Conservation (phyloP, 2,329 filamentous ascomycete genomes). For the Ascochyta lentis region DNA sequence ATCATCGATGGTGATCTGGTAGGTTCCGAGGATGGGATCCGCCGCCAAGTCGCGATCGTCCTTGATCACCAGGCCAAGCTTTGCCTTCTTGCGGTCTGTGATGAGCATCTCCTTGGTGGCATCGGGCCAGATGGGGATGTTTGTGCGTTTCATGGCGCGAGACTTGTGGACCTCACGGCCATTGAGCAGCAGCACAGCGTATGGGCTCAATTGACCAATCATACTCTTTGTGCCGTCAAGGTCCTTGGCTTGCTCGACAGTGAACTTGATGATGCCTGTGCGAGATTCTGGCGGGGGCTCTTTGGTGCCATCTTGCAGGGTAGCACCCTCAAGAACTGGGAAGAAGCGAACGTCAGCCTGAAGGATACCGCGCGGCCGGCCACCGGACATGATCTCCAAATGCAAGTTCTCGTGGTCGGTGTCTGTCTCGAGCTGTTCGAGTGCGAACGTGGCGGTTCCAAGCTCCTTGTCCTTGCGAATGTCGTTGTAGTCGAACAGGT, state of each 20-base stretch:
- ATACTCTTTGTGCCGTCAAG: slow-evolving; percentile 91
- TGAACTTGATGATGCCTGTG: slow-evolving; percentile 93
- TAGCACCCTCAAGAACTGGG: slow-evolving; percentile 79
- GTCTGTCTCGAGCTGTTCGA: slow-evolving; percentile 81
- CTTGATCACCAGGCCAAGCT: slow-evolving; percentile 90
- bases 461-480: slow-evolving; percentile 96
- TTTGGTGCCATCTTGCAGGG: slow-evolving; percentile 75
- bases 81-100: slow-evolving; percentile 88
- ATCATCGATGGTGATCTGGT: slow-evolving; percentile 94
- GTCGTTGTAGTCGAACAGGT: slow-evolving; percentile 92
- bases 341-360: slow-evolving; percentile 91
- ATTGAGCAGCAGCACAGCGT: slow-evolving; percentile 86
- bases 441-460: slow-evolving; percentile 80
- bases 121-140: slow-evolving; percentile 95
- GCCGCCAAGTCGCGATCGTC: slow-evolving; percentile 86
- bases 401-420: slow-evolving; percentile 82
- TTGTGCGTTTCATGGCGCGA: slow-evolving; percentile 93
- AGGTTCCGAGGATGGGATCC: slow-evolving; percentile 86
- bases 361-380: slow-evolving; percentile 81
- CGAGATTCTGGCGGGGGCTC: slow-evolving; percentile 87
- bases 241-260: slow-evolving; percentile 94
- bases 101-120: slow-evolving; percentile 93
- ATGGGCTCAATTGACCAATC: slow-evolving; percentile 89
- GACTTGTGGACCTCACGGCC: slow-evolving; percentile 89
- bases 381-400: slow-evolving; percentile 82